Percentiles rank a stretch among this genome's conserved stretches.
phyloP scores from a whole-genome alignment of 1,284 basidiomycete genomes.

The Phellopilus nigrolimitatus region DNA sequence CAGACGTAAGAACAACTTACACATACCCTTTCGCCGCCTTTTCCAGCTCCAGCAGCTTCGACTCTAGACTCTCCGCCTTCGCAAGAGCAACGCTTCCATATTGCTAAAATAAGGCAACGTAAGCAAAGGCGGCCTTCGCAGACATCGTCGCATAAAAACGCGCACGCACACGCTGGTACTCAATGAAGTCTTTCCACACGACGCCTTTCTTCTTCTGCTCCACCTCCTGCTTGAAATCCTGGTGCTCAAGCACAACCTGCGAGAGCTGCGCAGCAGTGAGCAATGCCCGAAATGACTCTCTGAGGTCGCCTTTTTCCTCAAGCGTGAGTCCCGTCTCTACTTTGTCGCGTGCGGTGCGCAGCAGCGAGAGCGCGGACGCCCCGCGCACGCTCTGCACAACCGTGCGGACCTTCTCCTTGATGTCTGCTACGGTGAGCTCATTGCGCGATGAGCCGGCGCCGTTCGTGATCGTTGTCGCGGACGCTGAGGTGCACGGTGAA shows the following conservation, averaged over 20 bases:
- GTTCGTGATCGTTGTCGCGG: background rate
- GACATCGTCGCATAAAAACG: constrained; percentile 10
- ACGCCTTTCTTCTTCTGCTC: constrained; percentile 41
- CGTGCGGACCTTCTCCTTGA: constrained; percentile 60
- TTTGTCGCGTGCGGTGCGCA: constrained; percentile 56
- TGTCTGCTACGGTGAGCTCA: constrained; percentile 47
- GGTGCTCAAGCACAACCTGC: constrained; percentile 50
- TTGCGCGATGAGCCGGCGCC: background rate
- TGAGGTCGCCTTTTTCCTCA: constrained; percentile 55
- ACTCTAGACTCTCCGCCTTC: constrained; percentile 49
- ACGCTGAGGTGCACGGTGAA: background rate
- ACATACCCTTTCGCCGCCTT: constrained; percentile 43
- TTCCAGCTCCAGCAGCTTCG: constrained; percentile 53
- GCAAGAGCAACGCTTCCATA: constrained; percentile 46
- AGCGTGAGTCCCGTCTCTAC: constrained; percentile 42
- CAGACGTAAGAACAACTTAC: constrained; percentile 23
- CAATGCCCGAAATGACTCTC: constrained; percentile 51
- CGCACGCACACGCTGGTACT: constrained; percentile 52
- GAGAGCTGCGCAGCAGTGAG: constrained; percentile 56
- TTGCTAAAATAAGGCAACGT: constrained; percentile 32
- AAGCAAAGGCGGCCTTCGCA: constrained; percentile 7
- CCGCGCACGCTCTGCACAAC: constrained; percentile 48
- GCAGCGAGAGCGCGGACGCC: constrained; percentile 49
- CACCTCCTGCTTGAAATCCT: constrained; percentile 50
- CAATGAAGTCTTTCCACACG: constrained; percentile 51